A percentile compares a stretch with the other conserved stretches of the same genome.
Conservation (phyloP, 805 yeast genomes). For the Candida tammaniensis region DNA sequence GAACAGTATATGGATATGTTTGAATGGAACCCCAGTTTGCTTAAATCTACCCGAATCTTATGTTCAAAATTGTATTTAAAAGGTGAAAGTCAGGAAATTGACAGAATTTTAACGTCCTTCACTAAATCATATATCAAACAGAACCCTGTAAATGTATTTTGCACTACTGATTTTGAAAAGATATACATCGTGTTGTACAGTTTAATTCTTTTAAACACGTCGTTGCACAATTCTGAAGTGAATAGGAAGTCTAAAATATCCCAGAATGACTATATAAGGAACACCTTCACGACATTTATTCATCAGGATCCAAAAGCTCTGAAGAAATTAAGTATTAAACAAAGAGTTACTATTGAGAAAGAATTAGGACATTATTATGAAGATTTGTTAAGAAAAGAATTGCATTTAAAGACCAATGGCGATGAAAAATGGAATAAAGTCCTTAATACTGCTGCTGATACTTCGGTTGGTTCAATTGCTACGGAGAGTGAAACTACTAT, state of each 20-base stretch:
- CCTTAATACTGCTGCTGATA: not conserved
- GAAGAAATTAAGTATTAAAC: conserved; percentile 31
- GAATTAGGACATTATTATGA: conserved; percentile 46
- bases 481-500: not conserved
- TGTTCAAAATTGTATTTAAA: conserved; percentile 68
- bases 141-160: conserved; percentile 48
- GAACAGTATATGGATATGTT: conserved; percentile 46
- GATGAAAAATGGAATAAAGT: not conserved
- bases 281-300: conserved; percentile 40
- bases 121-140: conserved; percentile 58
- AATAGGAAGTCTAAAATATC: conserved; percentile 36
- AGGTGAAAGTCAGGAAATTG: conserved; percentile 83
- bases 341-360: conserved; percentile 42
- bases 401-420: conserved; percentile 30
- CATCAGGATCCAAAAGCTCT: conserved; percentile 27
- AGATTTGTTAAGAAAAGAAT: conserved; percentile 35
- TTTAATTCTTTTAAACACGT: conserved; percentile 71
- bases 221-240: conserved; percentile 57
- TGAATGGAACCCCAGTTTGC: conserved; percentile 48
- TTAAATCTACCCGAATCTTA: conserved; percentile 54
- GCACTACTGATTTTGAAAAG: conserved; percentile 49
- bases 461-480: not conserved
- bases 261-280: conserved; percentile 39
- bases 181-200: conserved; percentile 72
- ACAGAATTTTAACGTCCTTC: conserved; percentile 66